These are phyloP conservation scores for Pleurotus cornucopiae DNA, from an alignment of 768 basidiomycete genomes.

Conservation along the genomic window DNA sequence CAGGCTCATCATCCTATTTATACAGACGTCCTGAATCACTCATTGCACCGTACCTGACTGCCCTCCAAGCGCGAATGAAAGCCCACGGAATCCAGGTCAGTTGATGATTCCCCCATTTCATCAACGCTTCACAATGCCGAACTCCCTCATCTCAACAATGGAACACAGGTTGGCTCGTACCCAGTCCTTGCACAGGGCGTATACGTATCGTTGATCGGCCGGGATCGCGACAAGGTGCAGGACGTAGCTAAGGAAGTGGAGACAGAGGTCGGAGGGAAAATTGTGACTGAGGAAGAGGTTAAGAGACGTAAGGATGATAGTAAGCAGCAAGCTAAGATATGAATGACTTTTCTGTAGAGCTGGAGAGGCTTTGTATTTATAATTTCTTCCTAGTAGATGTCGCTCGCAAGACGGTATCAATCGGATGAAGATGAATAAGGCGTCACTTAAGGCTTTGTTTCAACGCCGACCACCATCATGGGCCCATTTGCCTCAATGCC, in stretches of 20 bases:
- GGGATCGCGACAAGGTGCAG: slow-evolving; percentile 44
- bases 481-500: too few relatives aligned
- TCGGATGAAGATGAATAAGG: too few relatives aligned
- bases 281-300: slow-evolving; percentile 65
- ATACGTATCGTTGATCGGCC: slow-evolving; percentile 52
- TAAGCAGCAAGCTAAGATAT: slow-evolving; percentile 8
- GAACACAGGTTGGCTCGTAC: slow-evolving; percentile 18
- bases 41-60: slow-evolving; percentile 79
- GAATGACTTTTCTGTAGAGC: neutral
- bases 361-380: neutral
- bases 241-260: slow-evolving; percentile 64
- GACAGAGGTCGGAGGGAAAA: slow-evolving; percentile 48
- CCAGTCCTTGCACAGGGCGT: slow-evolving; percentile 41
- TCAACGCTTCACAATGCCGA: neutral
- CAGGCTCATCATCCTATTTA: neutral
- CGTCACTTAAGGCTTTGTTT: too few relatives aligned
- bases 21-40: slow-evolving; percentile 71
- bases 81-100: slow-evolving; percentile 79
- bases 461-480: too few relatives aligned
- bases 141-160: neutral
- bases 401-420: too few relatives aligned
- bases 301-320: slow-evolving; percentile 38
- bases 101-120: slow-evolving; percentile 48
- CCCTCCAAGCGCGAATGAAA: slow-evolving; percentile 68
- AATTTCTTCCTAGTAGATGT: neutral